phyloP scores from a whole-genome alignment of 371 early-diverging fungal genomes.

The Syncephalis fuscata region DNA sequence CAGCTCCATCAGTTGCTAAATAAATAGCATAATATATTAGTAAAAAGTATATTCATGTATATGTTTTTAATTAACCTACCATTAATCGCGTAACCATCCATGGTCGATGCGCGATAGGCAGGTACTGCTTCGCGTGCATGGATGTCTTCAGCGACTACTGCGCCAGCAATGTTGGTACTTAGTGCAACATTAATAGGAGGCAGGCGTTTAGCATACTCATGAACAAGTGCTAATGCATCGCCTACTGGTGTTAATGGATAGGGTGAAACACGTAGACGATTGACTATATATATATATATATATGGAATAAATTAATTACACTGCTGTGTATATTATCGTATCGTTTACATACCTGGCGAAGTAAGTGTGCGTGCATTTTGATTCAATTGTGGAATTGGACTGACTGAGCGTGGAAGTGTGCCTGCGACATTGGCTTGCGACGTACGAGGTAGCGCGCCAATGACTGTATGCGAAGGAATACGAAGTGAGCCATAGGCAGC shows the following conservation, averaged over 20 bases:
- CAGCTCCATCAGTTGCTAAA: constrained; percentile 60
- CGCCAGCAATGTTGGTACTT: constrained; percentile 28
- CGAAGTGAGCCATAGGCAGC: constrained; percentile 35
- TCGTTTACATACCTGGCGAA: background rate
- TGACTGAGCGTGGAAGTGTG: background rate
- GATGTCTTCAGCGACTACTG: constrained; percentile 61
- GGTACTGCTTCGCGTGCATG: constrained; percentile 61
- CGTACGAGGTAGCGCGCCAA: too few relatives aligned
- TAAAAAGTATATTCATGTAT: background rate
- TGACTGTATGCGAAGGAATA: constrained; percentile 13
- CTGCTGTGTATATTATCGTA: background rate
- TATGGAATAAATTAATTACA: background rate
- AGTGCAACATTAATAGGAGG: constrained; percentile 21
- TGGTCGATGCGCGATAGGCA: constrained; percentile 66
- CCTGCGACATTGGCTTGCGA: background rate
- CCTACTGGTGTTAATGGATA: constrained; percentile 60
- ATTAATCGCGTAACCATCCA: constrained; percentile 88
- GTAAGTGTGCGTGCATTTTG: background rate
- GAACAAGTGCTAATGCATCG: constrained; percentile 40
- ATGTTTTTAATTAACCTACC: constrained; percentile 19
- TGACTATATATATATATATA: constrained; percentile 22
- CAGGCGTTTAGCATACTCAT: constrained; percentile 17
- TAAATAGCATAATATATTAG: background rate
- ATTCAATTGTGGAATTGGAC: constrained; percentile 3
- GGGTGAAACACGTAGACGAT: constrained; percentile 54